phyloP scores from a whole-genome alignment of 495 filamentous ascomycete species.

The Penicillium nucicola region DNA sequence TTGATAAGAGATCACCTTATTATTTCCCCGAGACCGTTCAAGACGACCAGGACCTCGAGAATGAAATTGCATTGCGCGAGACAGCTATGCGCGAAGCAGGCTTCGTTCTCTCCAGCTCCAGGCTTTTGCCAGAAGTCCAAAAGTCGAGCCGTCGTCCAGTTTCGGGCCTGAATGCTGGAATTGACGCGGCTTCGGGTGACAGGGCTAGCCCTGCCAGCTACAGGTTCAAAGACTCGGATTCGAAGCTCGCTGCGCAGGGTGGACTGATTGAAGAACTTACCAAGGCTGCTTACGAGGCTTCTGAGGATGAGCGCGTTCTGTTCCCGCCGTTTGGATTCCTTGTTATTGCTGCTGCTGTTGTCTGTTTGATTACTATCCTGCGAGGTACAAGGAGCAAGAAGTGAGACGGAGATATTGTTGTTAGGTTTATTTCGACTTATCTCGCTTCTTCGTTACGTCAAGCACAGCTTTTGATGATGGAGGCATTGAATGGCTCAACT shows the following conservation, averaged over 20 bases:
- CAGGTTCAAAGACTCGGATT: background rate
- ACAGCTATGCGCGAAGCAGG: constrained; percentile 16
- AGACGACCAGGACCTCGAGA: constrained; percentile 13
- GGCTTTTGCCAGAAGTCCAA: background rate
- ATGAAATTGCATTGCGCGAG: background rate
- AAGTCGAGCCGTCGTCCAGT: constrained; percentile 3
- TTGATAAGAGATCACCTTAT: constrained; percentile 8
- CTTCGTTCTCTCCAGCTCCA: background rate
- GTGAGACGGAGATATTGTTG: constrained; percentile 3
- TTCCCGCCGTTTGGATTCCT: constrained; percentile 5
- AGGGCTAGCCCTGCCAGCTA: background rate
- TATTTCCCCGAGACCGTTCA: constrained; percentile 20
- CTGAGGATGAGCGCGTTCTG: background rate
- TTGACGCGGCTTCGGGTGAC: constrained; percentile 8
- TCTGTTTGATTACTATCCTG: constrained; percentile 14
- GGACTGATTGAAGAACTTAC: too few relatives aligned
- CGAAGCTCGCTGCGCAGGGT: background rate
- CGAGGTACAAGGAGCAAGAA: constrained; percentile 9
- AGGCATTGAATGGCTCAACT: too few relatives aligned
- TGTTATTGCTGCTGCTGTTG: constrained; percentile 4
- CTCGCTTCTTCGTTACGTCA: too few relatives aligned
- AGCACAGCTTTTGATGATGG: too few relatives aligned
- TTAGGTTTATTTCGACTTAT: background rate
- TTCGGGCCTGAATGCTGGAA: constrained; percentile 11
- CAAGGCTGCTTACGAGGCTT: background rate